Conservation (phyloP, 768 basidiomycete species). For the Psilocybe cubensis region DNA sequence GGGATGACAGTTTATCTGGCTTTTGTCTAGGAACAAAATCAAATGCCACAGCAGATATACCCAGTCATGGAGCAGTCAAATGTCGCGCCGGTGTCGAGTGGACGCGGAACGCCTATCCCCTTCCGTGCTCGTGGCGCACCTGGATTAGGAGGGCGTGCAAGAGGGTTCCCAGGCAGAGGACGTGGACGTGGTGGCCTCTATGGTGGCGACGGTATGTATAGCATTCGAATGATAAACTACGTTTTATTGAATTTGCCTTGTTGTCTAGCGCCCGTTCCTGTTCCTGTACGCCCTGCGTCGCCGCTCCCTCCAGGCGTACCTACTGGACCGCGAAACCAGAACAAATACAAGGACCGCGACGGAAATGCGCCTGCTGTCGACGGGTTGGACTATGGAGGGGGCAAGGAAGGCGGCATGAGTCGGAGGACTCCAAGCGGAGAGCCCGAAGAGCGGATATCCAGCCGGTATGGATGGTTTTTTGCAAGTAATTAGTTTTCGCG, state of each 20-base stretch:
- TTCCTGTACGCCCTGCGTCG: slow-evolving; percentile 76
- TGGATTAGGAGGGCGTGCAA: slow-evolving; percentile 41
- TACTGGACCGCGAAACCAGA: slow-evolving; percentile 86
- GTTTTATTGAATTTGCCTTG: background rate
- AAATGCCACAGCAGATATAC: slow-evolving; percentile 72
- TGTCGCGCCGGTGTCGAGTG: slow-evolving; percentile 50
- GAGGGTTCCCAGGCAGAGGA: slow-evolving; percentile 44
- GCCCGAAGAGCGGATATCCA: slow-evolving; percentile 66
- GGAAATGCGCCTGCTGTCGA: slow-evolving; percentile 85
- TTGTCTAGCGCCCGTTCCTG: slow-evolving; percentile 42
- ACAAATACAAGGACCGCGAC: slow-evolving; percentile 90
- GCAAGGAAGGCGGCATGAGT: slow-evolving; percentile 44
- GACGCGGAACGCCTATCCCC: slow-evolving; percentile 37
- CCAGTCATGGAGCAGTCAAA: slow-evolving; percentile 60
- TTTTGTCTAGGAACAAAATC: slow-evolving; percentile 52
- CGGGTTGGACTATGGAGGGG: slow-evolving; percentile 78
- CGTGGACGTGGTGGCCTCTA: slow-evolving; percentile 47
- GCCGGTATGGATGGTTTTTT: slow-evolving; percentile 44
- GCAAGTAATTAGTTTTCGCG: background rate
- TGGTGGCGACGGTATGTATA: slow-evolving; percentile 39
- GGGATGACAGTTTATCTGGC: background rate
- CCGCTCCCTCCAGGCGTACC: slow-evolving; percentile 87
- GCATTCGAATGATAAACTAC: slow-evolving; percentile 6
- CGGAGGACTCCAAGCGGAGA: slow-evolving; percentile 67
- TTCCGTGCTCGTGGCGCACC: slow-evolving; percentile 43